Evolutionary conservation across 495 filamentous ascomycete species (phyloP), one percentile per base, ranked within the genome.

Genomic region (Podospora pseudocomata): DNA sequence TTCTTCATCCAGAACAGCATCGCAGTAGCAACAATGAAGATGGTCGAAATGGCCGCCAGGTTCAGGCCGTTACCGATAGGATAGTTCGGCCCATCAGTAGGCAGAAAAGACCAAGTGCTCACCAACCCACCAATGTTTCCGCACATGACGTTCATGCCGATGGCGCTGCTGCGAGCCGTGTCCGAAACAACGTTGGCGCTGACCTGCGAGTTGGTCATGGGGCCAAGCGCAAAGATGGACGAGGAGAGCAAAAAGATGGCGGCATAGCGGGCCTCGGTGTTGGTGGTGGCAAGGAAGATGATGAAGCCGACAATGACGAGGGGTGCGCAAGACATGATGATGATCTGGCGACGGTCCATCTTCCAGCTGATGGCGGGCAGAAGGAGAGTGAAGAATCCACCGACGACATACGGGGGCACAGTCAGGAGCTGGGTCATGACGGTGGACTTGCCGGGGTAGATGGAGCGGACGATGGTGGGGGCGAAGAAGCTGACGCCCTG

Each of bases 401-500:
- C 90, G 3, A 91, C 83, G 4, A 88, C 79, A 71, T 92, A 92
- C 0, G 90, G 90, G 0, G 90, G 90, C 0, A 92, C 90, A 0
- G 90, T 91, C 69, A 83, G 85, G 0, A 92, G 86, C 28, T 81
- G 82, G 62, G 75, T 68, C 70, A 20, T 68, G 60, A 92, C 77
- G 28, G 86, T 83, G 39, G 76, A 81, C 70, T 80, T 80, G 19
- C 83, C 60, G 39, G 87, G 91, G 59, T 89, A 89, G 64, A 92
- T 92, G 30, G 84, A 89, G 34, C 77, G 71, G 20, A 92, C 87
- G 75, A 92, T 90, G 15, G 89, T 91, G 0, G 90, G 90, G 0
- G 85, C 80, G 75, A 92, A 92, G 81, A 92, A 90, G 7, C 85
- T 86, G 55, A 94, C 82, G 0, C 89, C 90, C 74, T 95, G 93